Conservation (phyloP, 73 alveolate species). For the Paramecium pentaurelia region DNA sequence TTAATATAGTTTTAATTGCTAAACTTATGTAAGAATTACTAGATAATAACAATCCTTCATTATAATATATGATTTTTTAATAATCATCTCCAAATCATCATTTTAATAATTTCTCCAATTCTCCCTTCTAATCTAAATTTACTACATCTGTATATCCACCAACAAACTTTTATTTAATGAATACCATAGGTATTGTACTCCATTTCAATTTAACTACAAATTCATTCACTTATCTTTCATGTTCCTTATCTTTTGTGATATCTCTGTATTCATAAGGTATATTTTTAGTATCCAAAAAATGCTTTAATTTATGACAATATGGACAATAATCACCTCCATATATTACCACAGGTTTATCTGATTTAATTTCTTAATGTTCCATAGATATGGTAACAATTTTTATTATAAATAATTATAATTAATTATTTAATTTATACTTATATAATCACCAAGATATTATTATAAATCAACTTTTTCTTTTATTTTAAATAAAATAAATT, state of each 20-base stretch:
- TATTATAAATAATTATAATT: background rate
- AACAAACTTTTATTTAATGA: background rate
- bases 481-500: background rate
- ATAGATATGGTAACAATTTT: constrained; percentile 15
- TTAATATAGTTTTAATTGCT: background rate
- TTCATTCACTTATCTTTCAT: background rate
- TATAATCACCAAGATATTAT: background rate
- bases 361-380: background rate
- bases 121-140: background rate
- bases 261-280: background rate
- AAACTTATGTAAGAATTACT: background rate
- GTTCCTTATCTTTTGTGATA: background rate
- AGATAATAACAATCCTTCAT: background rate
- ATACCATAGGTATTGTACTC: constrained; percentile 34
- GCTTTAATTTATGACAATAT: background rate
- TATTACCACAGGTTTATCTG: background rate
- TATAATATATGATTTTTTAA: background rate
- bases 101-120: background rate
- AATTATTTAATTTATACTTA: background rate
- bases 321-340: constrained; percentile 50
- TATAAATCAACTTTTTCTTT: background rate
- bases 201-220: background rate
- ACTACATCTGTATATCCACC: constrained; percentile 33
- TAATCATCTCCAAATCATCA: background rate
- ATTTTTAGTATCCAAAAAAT: background rate